Percentiles rank a stretch among this genome's conserved stretches.
phyloP scores from a whole-genome alignment of 2,329 filamentous ascomycete species.

The Trichoderma atroviride region DNA sequence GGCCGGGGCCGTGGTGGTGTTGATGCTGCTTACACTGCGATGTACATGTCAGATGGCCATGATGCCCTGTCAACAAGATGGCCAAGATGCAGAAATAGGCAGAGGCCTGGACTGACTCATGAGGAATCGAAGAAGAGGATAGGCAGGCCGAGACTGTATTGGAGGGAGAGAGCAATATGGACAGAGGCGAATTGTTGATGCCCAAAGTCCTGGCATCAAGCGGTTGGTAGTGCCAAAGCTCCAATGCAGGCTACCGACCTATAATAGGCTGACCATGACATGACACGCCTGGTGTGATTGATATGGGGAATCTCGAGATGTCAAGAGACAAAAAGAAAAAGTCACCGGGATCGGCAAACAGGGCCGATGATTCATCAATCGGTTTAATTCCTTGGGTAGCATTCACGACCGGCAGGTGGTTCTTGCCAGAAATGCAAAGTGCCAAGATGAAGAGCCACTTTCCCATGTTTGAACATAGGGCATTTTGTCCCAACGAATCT shows the following conservation, averaged over 20 bases:
- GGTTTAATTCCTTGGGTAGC: neutral
- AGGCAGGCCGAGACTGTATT: neutral
- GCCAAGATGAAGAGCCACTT: neutral
- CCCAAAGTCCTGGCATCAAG: neutral
- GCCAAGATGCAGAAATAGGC: neutral
- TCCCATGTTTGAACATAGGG: neutral
- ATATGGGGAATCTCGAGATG: neutral
- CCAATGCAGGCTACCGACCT: neutral
- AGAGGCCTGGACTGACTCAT: neutral
- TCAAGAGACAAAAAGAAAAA: neutral
- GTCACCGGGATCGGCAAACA: neutral
- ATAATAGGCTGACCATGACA: neutral
- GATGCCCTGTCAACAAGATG: neutral
- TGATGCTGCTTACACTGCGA: neutral
- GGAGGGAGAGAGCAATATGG: neutral
- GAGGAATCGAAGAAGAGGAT: neutral
- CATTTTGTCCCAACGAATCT: neutral
- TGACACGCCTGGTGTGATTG: neutral
- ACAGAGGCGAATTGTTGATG: neutral
- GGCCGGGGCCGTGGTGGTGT: constrained; percentile 5
- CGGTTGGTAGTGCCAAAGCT: neutral
- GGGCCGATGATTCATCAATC: constrained; percentile 2
- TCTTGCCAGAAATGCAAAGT: neutral
- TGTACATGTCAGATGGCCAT: neutral
- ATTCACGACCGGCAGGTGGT: neutral